Evolutionary conservation across 208 protist genomes (phyloP).

Genomic region (Trypanosoma melophagium): DNA sequence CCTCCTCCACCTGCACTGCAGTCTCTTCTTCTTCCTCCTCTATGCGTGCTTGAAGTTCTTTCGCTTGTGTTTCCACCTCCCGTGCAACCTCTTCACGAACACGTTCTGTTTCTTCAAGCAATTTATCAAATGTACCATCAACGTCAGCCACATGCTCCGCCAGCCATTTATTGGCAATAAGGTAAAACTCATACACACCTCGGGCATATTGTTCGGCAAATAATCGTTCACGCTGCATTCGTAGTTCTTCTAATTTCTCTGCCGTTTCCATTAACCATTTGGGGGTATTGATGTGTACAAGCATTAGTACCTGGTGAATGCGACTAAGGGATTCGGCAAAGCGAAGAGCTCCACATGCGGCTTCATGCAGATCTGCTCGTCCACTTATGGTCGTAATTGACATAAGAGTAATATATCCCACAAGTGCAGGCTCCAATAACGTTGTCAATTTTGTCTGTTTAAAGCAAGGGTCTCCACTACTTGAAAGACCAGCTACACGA

Average conservation of each 20-base stretch:
- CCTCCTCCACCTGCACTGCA: conserved; percentile 38
- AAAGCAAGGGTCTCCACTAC: conserved; percentile 58
- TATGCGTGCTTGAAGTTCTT: conserved; percentile 45
- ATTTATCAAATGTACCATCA: conserved; percentile 41
- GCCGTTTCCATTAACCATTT: conserved; percentile 81
- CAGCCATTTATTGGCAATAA: conserved; percentile 54
- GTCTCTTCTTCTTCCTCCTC: conserved; percentile 34
- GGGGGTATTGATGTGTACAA: conserved; percentile 76
- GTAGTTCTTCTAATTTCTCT: conserved; percentile 58
- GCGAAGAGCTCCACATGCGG: conserved; percentile 57
- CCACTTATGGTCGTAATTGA: conserved; percentile 84
- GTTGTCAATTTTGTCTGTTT: conserved; percentile 69
- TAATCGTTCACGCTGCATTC: conserved; percentile 42
- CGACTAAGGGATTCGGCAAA: conserved; percentile 59
- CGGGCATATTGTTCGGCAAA: conserved; percentile 59
- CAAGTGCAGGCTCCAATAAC: conserved; percentile 72
- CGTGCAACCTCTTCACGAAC: conserved; percentile 54
- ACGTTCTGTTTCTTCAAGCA: conserved; percentile 61
- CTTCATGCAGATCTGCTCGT: conserved; percentile 58
- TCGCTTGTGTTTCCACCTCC: conserved; percentile 43
- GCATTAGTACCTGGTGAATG: conserved; percentile 82
- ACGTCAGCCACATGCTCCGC: conserved; percentile 53
- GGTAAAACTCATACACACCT: conserved; percentile 78
- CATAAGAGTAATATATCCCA: conserved; percentile 80
- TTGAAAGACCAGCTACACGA: conserved; percentile 53